Conservation (phyloP, 164 flowering plant species). For the Magnolia officinalis region DNA sequence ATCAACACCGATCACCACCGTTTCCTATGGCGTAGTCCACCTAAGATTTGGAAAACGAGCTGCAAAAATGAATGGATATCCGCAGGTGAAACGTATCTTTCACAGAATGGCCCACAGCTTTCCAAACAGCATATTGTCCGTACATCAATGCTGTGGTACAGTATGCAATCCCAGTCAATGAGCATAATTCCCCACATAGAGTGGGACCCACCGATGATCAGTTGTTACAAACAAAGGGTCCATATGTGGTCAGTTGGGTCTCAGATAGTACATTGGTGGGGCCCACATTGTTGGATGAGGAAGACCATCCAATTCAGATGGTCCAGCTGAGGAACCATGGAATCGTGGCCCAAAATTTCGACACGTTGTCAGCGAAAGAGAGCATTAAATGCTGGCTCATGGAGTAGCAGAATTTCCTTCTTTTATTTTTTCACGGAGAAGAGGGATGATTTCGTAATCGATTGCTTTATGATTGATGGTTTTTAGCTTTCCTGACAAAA, state of each 20-base stretch:
- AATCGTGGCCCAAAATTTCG: not conserved
- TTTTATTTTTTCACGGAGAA: not conserved
- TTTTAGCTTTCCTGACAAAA: constrained; percentile 1
- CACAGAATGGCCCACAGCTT: too few species aligned
- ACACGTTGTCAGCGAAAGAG: not conserved
- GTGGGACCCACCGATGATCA: not conserved
- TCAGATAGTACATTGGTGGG: not conserved
- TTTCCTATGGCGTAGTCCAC: too few species aligned
- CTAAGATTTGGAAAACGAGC: too few species aligned
- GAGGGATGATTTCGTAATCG: not conserved
- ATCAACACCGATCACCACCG: too few species aligned
- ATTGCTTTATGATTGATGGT: constrained; percentile 5
- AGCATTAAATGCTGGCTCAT: not conserved
- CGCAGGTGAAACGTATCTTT: too few species aligned
- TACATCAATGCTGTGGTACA: too few species aligned
- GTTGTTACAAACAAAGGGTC: not conserved
- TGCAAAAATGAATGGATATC: too few species aligned
- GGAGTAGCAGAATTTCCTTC: not conserved
- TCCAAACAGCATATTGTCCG: too few species aligned
- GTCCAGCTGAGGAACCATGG: not conserved
- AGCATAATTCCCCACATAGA: too few species aligned
- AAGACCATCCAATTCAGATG: not conserved
- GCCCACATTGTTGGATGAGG: not conserved
- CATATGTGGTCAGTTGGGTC: too few species aligned
- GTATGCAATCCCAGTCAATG: too few species aligned